Percentiles rank a stretch among this genome's conserved stretches.
Conservation (phyloP, 768 basidiomycete genomes). For the Coprinellus micaceus region DNA sequence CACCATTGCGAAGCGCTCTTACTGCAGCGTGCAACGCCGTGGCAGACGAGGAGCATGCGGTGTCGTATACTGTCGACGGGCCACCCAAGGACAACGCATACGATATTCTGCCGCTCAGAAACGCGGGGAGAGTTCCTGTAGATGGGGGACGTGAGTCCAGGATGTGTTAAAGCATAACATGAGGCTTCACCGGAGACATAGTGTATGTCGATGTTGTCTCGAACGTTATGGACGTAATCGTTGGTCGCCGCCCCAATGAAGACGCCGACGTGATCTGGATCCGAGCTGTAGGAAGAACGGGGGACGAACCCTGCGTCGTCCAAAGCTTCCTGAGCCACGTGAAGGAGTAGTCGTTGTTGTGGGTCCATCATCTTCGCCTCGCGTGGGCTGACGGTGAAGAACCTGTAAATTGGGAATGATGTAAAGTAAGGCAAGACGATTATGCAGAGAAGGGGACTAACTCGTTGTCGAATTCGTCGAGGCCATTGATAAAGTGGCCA, state of each 20-base stretch:
- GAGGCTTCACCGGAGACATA: conserved; percentile 56
- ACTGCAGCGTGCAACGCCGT: conserved; percentile 68
- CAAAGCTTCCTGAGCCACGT: conserved; percentile 63
- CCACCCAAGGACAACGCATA: conserved; percentile 66
- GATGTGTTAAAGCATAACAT: not conserved
- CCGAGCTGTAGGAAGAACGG: conserved; percentile 46
- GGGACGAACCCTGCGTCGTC: conserved; percentile 72
- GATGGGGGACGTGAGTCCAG: not conserved
- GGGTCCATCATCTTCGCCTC: conserved; percentile 78
- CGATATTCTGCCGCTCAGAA: conserved; percentile 69
- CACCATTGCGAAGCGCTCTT: conserved; percentile 57
- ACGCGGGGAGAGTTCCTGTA: conserved; percentile 63
- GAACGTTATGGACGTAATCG: conserved; percentile 66
- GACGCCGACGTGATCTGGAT: conserved; percentile 55
- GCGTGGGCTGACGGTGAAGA: conserved; percentile 71
- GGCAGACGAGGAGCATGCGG: conserved; percentile 70
- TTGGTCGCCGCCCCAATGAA: conserved; percentile 68
- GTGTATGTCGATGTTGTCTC: conserved; percentile 61
- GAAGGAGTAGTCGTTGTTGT: conserved; percentile 67
- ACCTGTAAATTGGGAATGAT: conserved; percentile 25
- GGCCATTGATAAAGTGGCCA: conserved; percentile 61
- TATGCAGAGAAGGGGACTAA: conserved; percentile 16
- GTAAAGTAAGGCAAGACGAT: not conserved
- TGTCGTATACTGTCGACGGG: conserved; percentile 69
- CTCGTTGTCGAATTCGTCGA: conserved; percentile 61